Evolutionary conservation across 257 asterid genomes (phyloP).

Genomic region (Solanum medicagineum): DNA sequence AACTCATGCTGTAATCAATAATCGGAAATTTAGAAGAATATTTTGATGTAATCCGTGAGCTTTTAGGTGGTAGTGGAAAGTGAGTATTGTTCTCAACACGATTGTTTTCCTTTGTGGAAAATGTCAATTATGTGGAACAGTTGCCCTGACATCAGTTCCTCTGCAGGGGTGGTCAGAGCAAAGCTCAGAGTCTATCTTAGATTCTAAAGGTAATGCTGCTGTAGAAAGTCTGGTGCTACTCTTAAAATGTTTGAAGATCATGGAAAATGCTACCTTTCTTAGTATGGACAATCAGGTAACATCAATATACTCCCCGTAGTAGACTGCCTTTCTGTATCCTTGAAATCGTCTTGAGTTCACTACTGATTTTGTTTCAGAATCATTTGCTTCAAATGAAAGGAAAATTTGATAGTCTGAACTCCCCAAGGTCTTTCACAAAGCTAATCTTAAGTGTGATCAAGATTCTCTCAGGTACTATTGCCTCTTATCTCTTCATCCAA

Average conservation of each 20-base stretch:
- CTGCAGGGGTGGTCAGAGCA: constrained; percentile 51
- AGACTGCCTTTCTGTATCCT: not conserved
- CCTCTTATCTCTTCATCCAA: not conserved
- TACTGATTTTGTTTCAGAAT: constrained; percentile 28
- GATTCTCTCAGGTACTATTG: constrained; percentile 59
- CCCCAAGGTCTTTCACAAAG: constrained; percentile 54
- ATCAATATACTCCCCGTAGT: not conserved
- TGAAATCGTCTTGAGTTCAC: not conserved
- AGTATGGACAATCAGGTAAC: constrained; percentile 65
- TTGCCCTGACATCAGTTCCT: not conserved
- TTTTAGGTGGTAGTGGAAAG: not conserved
- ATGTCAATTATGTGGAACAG: not conserved
- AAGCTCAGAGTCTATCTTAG: constrained; percentile 19
- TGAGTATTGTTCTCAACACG: not conserved
- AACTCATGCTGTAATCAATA: not conserved
- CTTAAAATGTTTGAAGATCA: constrained; percentile 62
- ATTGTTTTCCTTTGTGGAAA: not conserved
- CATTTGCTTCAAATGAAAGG: constrained; percentile 79
- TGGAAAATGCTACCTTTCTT: constrained; percentile 76
- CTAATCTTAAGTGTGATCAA: constrained; percentile 51
- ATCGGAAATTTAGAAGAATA: not conserved
- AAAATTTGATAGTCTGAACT: constrained; percentile 31
- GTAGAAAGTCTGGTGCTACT: constrained; percentile 51
- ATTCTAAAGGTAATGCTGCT: constrained; percentile 23
- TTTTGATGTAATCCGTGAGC: not conserved